These are phyloP conservation scores for Backusella morwellensis DNA, from an alignment of 192 early-diverging fungal genomes.

Conservation along the genomic window DNA sequence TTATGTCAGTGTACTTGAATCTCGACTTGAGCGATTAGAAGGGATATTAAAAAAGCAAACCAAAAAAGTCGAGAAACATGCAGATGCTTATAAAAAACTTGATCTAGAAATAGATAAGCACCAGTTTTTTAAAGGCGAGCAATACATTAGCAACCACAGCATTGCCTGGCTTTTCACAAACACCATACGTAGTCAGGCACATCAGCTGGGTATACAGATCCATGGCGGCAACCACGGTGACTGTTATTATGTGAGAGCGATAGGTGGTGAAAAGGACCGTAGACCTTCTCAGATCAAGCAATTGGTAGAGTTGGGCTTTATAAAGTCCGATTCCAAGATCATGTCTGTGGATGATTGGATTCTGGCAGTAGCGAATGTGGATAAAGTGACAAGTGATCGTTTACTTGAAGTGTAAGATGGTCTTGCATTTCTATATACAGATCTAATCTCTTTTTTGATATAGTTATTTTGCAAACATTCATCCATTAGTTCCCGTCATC, in stretches of 20 bases:
- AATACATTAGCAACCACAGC: neutral
- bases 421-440: neutral
- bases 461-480: slow-evolving; percentile 62
- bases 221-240: slow-evolving; percentile 10
- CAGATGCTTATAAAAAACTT: neutral
- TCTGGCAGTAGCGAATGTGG: slow-evolving; percentile 16
- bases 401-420: slow-evolving; percentile 29
- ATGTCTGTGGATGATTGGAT: slow-evolving; percentile 24
- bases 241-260: slow-evolving; percentile 13
- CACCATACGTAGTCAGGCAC: slow-evolving; percentile 7
- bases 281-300: neutral
- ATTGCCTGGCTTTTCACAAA: neutral
- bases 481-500: slow-evolving; percentile 69
- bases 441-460: slow-evolving; percentile 15
- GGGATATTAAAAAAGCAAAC: slow-evolving; percentile 14
- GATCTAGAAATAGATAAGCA: neutral
- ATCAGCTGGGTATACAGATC: neutral
- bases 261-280: neutral
- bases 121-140: neutral
- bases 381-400: slow-evolving; percentile 25
- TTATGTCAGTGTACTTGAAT: slow-evolving; percentile 30
- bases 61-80: neutral
- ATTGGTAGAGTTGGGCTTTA: slow-evolving; percentile 13
- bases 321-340: slow-evolving; percentile 17
- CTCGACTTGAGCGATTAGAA: slow-evolving; percentile 31